Conservation (phyloP, 2,329 filamentous ascomycete genomes). For the Pseudocercospora ulei region DNA sequence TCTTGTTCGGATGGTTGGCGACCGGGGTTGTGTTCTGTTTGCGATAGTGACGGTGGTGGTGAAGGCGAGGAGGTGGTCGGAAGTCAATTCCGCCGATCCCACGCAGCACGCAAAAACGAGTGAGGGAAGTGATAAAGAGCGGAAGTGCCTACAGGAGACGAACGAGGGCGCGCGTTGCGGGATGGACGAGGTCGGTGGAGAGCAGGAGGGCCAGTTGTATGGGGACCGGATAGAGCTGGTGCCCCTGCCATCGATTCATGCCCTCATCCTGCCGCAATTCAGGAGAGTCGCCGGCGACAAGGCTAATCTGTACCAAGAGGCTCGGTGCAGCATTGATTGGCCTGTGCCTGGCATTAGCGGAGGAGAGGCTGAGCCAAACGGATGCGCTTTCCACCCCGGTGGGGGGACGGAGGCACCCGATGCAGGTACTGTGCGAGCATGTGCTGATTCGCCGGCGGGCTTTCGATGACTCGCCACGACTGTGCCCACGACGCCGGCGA, state of each 20-base stretch:
- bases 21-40: conserved; percentile 16
- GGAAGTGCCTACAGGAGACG: conserved; percentile 31
- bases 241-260: conserved; percentile 18
- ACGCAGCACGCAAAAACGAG: conserved; percentile 28
- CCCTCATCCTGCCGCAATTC: conserved; percentile 18
- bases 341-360: conserved; percentile 15
- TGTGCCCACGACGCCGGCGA: no score
- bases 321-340: conserved; percentile 14
- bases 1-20: conserved; percentile 18
- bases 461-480: no score
- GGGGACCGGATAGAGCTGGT: conserved; percentile 7
- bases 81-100: conserved; percentile 24
- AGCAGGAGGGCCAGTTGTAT: conserved; percentile 10
- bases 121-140: conserved; percentile 31
- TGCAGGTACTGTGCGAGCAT: conserved; percentile 14
- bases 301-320: conserved; percentile 16
- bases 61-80: conserved; percentile 15
- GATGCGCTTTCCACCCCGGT: conserved; percentile 4
- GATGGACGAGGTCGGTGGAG: conserved; percentile 24
- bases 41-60: conserved; percentile 14
- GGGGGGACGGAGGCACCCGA: conserved; percentile 8
- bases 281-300: conserved; percentile 15
- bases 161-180: conserved; percentile 25
- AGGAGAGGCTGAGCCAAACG: conserved; percentile 12
- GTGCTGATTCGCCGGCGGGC: no score